A percentile compares a stretch with the other conserved stretches of the same genome.
Evolutionary conservation across 1,284 basidiomycete genomes (phyloP).

Genomic region (Neolentinus lepideus): DNA sequence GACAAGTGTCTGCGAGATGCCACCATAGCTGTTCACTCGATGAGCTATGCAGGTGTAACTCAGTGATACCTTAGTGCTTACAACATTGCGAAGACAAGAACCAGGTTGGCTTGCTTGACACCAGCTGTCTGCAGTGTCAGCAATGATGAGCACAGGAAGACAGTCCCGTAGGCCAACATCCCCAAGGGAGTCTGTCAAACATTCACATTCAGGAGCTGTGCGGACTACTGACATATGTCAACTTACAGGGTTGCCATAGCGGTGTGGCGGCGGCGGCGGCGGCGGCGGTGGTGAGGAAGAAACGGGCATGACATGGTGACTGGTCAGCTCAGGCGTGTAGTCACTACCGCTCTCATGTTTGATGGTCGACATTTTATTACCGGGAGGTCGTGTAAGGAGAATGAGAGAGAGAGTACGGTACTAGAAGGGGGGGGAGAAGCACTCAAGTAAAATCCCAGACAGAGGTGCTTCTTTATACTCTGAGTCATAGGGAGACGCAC

Average conservation of each 20-base stretch:
- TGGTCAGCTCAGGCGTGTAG: background rate
- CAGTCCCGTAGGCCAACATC: conserved; percentile 21
- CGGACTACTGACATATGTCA: background rate
- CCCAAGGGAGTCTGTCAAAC: conserved; percentile 17
- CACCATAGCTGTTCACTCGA: conserved; percentile 16
- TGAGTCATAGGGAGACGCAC: background rate
- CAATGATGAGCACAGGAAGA: conserved; percentile 21
- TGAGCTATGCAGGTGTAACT: background rate
- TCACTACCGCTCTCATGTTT: background rate
- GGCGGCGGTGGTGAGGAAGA: background rate
- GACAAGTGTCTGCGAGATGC: conserved; percentile 20
- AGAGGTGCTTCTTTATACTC: background rate
- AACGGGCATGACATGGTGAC: background rate
- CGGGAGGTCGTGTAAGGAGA: background rate
- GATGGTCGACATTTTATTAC: background rate
- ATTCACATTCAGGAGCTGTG: background rate
- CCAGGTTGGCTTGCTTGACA: conserved; percentile 17
- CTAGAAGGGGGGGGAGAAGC: background rate
- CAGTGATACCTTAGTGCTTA: conserved; percentile 7
- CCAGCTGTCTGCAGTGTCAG: conserved; percentile 15
- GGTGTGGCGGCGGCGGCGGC: background rate
- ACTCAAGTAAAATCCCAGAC: background rate
- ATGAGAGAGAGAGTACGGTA: background rate
- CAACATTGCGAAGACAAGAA: conserved; percentile 22
- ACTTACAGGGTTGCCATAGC: conserved; percentile 3